phyloP scores from a whole-genome alignment of 345 rosid species.

The Populus nigra region DNA sequence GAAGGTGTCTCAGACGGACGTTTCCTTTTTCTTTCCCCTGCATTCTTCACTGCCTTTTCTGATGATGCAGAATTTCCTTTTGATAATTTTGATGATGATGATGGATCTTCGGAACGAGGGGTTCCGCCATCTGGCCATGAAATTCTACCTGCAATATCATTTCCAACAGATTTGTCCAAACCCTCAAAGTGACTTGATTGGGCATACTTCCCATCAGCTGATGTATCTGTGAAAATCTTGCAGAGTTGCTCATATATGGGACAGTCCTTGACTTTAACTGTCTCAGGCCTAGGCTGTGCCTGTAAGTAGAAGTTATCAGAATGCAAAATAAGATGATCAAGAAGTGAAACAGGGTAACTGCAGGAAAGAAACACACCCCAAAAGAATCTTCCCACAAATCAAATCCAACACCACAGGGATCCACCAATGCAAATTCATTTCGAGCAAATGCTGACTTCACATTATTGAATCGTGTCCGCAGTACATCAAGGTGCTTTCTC shows the following conservation, averaged over 20 bases:
- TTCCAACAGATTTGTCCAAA: conserved; percentile 46
- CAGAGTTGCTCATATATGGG: conserved; percentile 78
- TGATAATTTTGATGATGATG: conserved; percentile 30
- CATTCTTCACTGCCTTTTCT: conserved; percentile 32
- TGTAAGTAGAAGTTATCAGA: conserved; percentile 30
- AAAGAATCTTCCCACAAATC: conserved; percentile 68
- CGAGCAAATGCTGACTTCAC: conserved; percentile 54
- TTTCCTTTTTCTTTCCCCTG: conserved; percentile 48
- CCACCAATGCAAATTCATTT: conserved; percentile 54
- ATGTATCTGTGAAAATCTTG: conserved; percentile 60
- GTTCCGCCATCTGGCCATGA: conserved; percentile 32
- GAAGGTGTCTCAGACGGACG: conserved; percentile 35
- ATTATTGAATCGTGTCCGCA: conserved; percentile 60
- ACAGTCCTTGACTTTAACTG: conserved; percentile 55
- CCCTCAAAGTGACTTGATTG: conserved; percentile 87
- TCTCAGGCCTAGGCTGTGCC: conserved; percentile 56
- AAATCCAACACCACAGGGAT: conserved; percentile 60
- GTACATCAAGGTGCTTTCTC: conserved; percentile 75
- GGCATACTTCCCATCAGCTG: conserved; percentile 72
- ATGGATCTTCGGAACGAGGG: conserved; percentile 26
- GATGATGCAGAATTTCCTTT: conserved; percentile 12
- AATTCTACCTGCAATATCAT: conserved; percentile 21
- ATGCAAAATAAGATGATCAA: not conserved
- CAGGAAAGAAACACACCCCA: conserved; percentile 39
- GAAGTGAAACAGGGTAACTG: not conserved